Base-by-base conservation (phyloP, 2,329 filamentous ascomycete genomes). In the Aspergillus candidus region DNA sequence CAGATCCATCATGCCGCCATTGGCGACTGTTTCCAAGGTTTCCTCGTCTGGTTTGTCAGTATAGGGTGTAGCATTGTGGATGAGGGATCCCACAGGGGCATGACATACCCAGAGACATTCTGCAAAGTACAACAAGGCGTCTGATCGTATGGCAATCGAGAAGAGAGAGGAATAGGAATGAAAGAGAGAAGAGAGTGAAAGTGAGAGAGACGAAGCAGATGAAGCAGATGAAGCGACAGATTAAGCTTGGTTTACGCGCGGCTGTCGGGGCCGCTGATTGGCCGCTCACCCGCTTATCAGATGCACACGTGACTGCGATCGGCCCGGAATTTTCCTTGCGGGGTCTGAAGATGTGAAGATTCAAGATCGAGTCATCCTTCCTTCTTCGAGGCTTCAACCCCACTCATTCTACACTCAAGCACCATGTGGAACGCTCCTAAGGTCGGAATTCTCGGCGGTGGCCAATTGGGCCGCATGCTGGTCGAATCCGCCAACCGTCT, bases 381-480 rank as follows among this genome's bases (percentile, higher is more conserved):
- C 29, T 33, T 41, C 18, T 15, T 44, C 13, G 32, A 46, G 35
- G 35, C 35, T 13, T 30, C 29, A 31, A 8, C n/a, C 22, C 22
- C 12, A 35, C 29, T 30, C 32, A 14, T 11, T 46, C 22, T 27
- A 6, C 22, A 27, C 22, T 27, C 22, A 27, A 7, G 6, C 43
- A 62, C 46, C 14, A 66, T 66, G 63, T 68, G 65, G 65, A 68
- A 68, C 49, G 59, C 62, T 39, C 65, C 56, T 36, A 67, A 66
- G 48, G 68, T 76, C 43, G 77, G 76, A 48, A 71, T 79, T 38
- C 70, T 79, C 44, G 77, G 76, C 30, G 76, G 76, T 40, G 86
- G 86, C 58, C 86, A 90, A 71, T 78, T 98, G 33, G 93, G 91
- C 48, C 86, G 88, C 53, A 97, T 97, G 93, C 79, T 97, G 14